Percentiles rank a stretch among this genome's conserved stretches.
Evolutionary conservation across 2,329 filamentous ascomycete genomes (phyloP).

Genomic region (Colletotrichum kahawae): DNA sequence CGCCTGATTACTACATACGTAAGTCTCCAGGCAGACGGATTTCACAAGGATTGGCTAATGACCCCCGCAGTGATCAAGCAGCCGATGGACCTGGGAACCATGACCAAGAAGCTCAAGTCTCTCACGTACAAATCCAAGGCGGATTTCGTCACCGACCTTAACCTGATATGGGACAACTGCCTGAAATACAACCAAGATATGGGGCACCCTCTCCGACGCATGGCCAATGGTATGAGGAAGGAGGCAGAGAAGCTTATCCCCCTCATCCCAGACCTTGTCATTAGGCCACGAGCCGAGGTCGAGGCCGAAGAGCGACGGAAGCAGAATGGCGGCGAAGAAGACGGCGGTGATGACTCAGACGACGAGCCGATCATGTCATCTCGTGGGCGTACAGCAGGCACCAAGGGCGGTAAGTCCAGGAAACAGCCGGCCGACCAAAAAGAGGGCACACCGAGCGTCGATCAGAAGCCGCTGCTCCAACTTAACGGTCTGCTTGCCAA

Average conservation of each 20-base stretch:
- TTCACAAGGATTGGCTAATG: slow-evolving; percentile 25
- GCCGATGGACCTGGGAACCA: slow-evolving; percentile 95
- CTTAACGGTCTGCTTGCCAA: slow-evolving; percentile 68
- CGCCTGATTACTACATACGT: slow-evolving; percentile 92
- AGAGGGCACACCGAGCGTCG: slow-evolving; percentile 78
- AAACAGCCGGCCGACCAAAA: slow-evolving; percentile 76
- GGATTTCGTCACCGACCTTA: slow-evolving; percentile 92
- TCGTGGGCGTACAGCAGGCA: slow-evolving; percentile 84
- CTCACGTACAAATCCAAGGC: slow-evolving; percentile 85
- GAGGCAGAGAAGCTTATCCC: slow-evolving; percentile 97
- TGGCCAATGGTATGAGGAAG: slow-evolving; percentile 95
- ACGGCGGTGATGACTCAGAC: slow-evolving; percentile 88
- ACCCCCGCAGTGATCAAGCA: slow-evolving; percentile 78
- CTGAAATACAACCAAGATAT: slow-evolving; percentile 93
- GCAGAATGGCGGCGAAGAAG: slow-evolving; percentile 83
- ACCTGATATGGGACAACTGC: slow-evolving; percentile 97
- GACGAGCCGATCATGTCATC: slow-evolving; percentile 99
- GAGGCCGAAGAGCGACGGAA: slow-evolving; percentile 86
- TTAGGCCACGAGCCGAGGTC: slow-evolving; percentile 90
- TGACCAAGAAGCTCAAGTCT: slow-evolving; percentile 96
- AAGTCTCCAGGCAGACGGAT: slow-evolving; percentile 44
- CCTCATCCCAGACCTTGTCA: slow-evolving; percentile 89
- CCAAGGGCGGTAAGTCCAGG: slow-evolving; percentile 77
- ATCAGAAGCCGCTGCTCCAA: slow-evolving; percentile 75
- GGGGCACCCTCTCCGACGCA: slow-evolving; percentile 84